Conservation (phyloP, 352 stramenopile genomes). For the Phytopythium kandeliae region DNA sequence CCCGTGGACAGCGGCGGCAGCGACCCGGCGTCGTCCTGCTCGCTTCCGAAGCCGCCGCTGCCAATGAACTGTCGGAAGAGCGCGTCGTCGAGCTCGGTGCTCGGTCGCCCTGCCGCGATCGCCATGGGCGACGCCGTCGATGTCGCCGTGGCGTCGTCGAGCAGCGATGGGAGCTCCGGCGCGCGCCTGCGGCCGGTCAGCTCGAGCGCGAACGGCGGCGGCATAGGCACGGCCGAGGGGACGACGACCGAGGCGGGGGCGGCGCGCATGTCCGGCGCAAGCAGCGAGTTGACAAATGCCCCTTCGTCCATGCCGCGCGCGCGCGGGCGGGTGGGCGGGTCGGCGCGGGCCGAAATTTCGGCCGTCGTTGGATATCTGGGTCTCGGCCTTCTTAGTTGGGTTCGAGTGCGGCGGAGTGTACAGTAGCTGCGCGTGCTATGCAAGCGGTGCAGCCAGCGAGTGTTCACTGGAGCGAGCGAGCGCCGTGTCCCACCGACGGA, state of each 20-base stretch:
- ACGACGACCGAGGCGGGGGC: conserved; percentile 7
- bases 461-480: not conserved
- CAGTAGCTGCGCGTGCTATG: too few relatives aligned
- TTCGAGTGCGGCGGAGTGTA: too few relatives aligned
- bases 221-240: not conserved
- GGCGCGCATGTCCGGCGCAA: conserved; percentile 42
- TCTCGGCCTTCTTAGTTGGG: too few relatives aligned
- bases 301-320: conserved; percentile 42
- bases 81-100: conserved; percentile 29
- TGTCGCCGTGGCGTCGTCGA: conserved; percentile 11
- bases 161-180: too few relatives aligned
- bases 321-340: conserved; percentile 14
- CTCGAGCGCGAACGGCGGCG: conserved; percentile 9
- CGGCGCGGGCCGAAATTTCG: conserved; percentile 2
- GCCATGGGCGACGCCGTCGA: conserved; percentile 13
- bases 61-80: conserved; percentile 36
- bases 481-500: conserved; percentile 1
- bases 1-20: conserved; percentile 4
- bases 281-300: conserved; percentile 68
- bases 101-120: not conserved
- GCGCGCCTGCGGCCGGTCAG: too few relatives aligned
- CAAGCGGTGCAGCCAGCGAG: too few relatives aligned
- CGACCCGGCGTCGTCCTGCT: conserved; percentile 2
- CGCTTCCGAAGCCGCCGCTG: not conserved
- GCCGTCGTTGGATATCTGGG: too few relatives aligned